A percentile compares a stretch with the other conserved stretches of the same genome.
Evolutionary conservation across 345 rosid species (phyloP).

Genomic region (Isatis tinctoria): DNA sequence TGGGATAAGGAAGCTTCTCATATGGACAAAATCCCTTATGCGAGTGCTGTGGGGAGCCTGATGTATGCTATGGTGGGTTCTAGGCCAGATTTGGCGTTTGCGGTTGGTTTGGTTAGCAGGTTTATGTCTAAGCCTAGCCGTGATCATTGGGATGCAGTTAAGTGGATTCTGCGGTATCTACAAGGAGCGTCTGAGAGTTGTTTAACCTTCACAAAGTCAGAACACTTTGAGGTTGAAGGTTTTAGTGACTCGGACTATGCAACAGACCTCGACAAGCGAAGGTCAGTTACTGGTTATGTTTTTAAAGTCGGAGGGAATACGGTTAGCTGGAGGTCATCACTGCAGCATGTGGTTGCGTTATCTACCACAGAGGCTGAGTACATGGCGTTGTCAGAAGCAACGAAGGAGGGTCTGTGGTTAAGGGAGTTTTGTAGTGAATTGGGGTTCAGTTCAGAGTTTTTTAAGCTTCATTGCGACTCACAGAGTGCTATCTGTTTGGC

Average conservation of each 20-base stretch:
- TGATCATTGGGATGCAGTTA: background rate
- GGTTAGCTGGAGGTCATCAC: background rate
- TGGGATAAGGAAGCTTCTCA: background rate
- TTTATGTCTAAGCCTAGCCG: background rate
- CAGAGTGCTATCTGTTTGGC: background rate
- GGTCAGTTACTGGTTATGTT: background rate
- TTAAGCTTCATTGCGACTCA: background rate
- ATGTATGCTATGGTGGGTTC: background rate
- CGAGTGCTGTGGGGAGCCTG: background rate
- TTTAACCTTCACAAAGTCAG: background rate
- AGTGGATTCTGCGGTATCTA: background rate
- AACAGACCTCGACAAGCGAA: background rate
- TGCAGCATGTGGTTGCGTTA: background rate
- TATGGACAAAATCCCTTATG: background rate
- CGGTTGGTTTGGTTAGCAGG: background rate
- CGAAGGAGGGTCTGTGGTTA: background rate
- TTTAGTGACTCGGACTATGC: background rate
- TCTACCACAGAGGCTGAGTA: background rate
- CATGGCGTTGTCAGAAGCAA: background rate
- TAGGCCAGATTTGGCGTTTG: background rate
- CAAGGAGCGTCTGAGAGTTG: background rate
- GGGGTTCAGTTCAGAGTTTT: background rate
- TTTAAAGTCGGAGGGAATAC: background rate
- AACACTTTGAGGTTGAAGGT: background rate
- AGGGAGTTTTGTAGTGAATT: background rate